These are phyloP conservation scores for Cucurbitaria berberidis DNA, from an alignment of 2,329 filamentous ascomycete genomes.

Conservation along the genomic window DNA sequence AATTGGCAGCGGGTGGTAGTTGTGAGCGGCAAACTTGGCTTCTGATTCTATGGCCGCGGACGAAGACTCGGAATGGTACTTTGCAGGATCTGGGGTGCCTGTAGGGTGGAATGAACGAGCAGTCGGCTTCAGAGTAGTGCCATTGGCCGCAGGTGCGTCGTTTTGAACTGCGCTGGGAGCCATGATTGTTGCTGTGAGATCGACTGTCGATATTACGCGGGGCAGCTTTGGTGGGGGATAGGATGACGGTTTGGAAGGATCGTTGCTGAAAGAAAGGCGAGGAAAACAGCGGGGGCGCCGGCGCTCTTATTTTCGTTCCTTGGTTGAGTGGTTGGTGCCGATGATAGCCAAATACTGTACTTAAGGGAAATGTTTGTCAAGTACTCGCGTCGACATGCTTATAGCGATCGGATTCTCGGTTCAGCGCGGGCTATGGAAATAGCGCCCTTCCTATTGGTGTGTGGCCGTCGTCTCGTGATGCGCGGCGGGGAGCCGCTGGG, in stretches of 20 bases:
- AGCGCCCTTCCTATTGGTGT: slow-evolving; percentile 28
- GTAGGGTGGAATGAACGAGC: slow-evolving; percentile 48
- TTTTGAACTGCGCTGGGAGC: slow-evolving; percentile 44
- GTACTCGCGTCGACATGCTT: slow-evolving; percentile 24
- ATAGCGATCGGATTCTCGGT: slow-evolving; percentile 27
- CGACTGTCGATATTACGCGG: slow-evolving; percentile 20
- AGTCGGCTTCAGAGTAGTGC: slow-evolving; percentile 44
- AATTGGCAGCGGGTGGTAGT: slow-evolving; percentile 96
- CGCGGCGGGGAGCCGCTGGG: slow-evolving; percentile 6
- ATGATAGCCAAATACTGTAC: slow-evolving; percentile 31
- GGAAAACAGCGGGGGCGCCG: slow-evolving; percentile 1
- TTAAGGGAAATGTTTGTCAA: slow-evolving; percentile 24
- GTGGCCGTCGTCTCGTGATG: slow-evolving; percentile 14
- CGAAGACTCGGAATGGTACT: slow-evolving; percentile 79
- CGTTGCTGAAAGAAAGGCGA: slow-evolving; percentile 7
- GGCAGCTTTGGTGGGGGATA: slow-evolving; percentile 21
- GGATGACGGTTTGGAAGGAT: slow-evolving; percentile 9
- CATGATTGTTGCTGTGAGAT: slow-evolving; percentile 33
- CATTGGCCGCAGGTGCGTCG: slow-evolving; percentile 32
- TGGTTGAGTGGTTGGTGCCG: slow-evolving; percentile 27
- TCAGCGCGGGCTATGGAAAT: slow-evolving; percentile 29
- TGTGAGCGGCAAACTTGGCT: slow-evolving; percentile 88
- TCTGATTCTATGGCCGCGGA: slow-evolving; percentile 80
- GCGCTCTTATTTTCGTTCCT: slow-evolving; percentile 28
- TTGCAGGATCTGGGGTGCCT: slow-evolving; percentile 50